Conservation (phyloP, 371 early-diverging fungal species). For the Nematocida homosporus region DNA sequence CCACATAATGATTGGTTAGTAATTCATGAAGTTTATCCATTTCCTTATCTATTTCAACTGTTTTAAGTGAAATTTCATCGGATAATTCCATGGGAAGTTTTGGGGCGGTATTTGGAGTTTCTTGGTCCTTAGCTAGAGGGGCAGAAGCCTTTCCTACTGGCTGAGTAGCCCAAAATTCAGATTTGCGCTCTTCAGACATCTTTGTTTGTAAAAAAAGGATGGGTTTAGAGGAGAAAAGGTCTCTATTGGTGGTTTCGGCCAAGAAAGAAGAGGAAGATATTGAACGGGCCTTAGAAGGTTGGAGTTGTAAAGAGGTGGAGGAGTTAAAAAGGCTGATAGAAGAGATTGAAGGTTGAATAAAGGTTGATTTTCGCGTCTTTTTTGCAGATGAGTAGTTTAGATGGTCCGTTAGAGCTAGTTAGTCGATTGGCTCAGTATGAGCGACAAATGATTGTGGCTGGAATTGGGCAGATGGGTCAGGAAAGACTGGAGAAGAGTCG, state of each 20-base stretch:
- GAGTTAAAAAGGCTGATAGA: not conserved
- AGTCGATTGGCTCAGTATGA: slow-evolving; percentile 81
- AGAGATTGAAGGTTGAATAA: not conserved
- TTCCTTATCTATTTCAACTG: slow-evolving; percentile 31
- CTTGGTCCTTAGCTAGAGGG: not conserved
- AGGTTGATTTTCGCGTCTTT: not conserved
- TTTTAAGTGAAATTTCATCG: slow-evolving; percentile 40
- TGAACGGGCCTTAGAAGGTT: not conserved
- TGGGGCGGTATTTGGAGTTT: slow-evolving; percentile 2
- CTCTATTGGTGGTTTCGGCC: slow-evolving; percentile 5
- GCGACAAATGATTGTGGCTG: slow-evolving; percentile 82
- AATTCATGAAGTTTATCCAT: slow-evolving; percentile 42
- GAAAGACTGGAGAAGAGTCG: slow-evolving; percentile 72
- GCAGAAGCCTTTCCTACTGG: slow-evolving; percentile 57
- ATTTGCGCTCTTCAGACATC: slow-evolving; percentile 46
- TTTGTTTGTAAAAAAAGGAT: slow-evolving; percentile 45
- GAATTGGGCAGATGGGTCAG: slow-evolving; percentile 78
- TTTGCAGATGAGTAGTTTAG: not conserved
- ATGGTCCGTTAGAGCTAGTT: slow-evolving; percentile 72
- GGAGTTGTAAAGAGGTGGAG: slow-evolving; percentile 8
- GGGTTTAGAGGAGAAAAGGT: slow-evolving; percentile 4
- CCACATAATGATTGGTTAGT: slow-evolving; percentile 63
- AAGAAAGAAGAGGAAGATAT: slow-evolving; percentile 43
- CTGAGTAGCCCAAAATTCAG: slow-evolving; percentile 63
- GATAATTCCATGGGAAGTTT: slow-evolving; percentile 54